A percentile compares a stretch with the other conserved stretches of the same genome.
Conservation (phyloP, 2,329 filamentous ascomycete species). For the Exserohilum turcica region DNA sequence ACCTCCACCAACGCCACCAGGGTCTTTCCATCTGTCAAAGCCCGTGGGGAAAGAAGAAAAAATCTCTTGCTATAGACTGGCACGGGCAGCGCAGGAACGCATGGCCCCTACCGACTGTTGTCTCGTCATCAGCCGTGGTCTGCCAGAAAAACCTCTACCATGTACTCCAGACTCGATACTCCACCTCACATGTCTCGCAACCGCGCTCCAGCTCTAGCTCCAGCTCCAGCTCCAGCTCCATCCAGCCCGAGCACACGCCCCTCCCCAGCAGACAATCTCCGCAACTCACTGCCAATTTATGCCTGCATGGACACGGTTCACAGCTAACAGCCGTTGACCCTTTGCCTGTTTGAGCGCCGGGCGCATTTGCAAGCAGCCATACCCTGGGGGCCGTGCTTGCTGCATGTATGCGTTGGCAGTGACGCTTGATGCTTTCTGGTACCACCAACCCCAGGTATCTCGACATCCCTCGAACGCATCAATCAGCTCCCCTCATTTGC, state of each 20-base stretch:
- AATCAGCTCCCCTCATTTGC: conserved; percentile 38
- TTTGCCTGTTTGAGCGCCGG: conserved; percentile 39
- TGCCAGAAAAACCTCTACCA: conserved; percentile 9
- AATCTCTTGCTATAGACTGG: conserved; percentile 8
- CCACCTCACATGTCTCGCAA: conserved; percentile 20
- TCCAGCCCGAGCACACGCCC: no score
- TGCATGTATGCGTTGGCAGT: conserved; percentile 37
- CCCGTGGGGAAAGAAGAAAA: no score
- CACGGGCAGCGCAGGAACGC: conserved; percentile 26
- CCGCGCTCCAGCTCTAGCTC: conserved; percentile 24
- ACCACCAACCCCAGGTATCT: conserved; percentile 46
- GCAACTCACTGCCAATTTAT: conserved; percentile 41
- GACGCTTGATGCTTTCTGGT: conserved; percentile 35
- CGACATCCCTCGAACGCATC: conserved; percentile 42
- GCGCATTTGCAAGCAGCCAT: conserved; percentile 35
- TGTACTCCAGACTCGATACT: conserved; percentile 7
- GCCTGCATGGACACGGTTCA: conserved; percentile 36
- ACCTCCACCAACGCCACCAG: conserved; percentile 11
- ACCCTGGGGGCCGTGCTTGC: conserved; percentile 47
- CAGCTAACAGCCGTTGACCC: conserved; percentile 47
- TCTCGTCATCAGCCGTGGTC: conserved; percentile 32
- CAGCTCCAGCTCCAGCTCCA: no score
- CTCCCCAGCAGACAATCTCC: conserved; percentile 29
- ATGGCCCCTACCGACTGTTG: conserved; percentile 23
- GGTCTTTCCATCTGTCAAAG: conserved; percentile 10